A percentile compares a stretch with the other conserved stretches of the same genome.
phyloP scores from a whole-genome alignment of 148 eudicot species.

The Fagopyrum esculentum region DNA sequence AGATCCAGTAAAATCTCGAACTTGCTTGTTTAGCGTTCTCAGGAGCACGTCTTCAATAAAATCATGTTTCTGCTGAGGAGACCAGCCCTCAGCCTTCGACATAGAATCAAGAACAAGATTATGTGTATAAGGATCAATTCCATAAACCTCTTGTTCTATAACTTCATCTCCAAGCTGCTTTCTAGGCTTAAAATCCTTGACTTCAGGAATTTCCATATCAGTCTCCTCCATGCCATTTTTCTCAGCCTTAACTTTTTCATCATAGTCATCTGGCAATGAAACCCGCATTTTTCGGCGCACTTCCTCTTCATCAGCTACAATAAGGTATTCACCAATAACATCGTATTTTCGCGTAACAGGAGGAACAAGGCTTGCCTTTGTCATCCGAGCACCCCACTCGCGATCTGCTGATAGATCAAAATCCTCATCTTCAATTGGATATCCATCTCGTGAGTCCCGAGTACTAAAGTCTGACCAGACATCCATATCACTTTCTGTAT shows the following conservation, averaged over 20 bases:
- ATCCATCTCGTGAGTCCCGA: conserved; percentile 44
- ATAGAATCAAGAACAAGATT: conserved; percentile 97
- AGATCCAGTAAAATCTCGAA: conserved; percentile 67
- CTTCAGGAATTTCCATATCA: conserved; percentile 98
- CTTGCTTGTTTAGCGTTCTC: conserved; percentile 76
- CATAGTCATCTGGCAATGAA: conserved; percentile 81
- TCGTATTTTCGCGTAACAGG: conserved; percentile 97
- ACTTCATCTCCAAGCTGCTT: conserved; percentile 90
- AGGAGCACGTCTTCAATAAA: conserved; percentile 89
- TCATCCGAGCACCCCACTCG: conserved; percentile 99
- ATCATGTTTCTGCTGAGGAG: conserved; percentile 61
- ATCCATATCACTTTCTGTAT: conserved; percentile 65
- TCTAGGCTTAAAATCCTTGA: conserved; percentile 83
- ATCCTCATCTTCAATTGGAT: conserved; percentile 44
- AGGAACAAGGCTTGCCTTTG: conserved; percentile 96
- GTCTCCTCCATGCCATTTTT: conserved; percentile 86
- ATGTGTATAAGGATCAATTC: conserved; percentile 95
- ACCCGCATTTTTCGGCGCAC: conserved; percentile 87
- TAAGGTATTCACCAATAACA: conserved; percentile 68
- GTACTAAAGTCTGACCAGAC: conserved; percentile 39
- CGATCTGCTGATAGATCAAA: conserved; percentile 66
- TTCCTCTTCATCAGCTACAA: conserved; percentile 85
- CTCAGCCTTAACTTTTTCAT: conserved; percentile 67
- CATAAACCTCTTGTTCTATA: conserved; percentile 95
- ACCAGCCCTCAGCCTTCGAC: conserved; percentile 71